Evolutionary conservation across 163 green algal genomes (phyloP), one percentile per base, ranked within the genome.

Genomic region (Coccomyxa subellipsoidea): DNA sequence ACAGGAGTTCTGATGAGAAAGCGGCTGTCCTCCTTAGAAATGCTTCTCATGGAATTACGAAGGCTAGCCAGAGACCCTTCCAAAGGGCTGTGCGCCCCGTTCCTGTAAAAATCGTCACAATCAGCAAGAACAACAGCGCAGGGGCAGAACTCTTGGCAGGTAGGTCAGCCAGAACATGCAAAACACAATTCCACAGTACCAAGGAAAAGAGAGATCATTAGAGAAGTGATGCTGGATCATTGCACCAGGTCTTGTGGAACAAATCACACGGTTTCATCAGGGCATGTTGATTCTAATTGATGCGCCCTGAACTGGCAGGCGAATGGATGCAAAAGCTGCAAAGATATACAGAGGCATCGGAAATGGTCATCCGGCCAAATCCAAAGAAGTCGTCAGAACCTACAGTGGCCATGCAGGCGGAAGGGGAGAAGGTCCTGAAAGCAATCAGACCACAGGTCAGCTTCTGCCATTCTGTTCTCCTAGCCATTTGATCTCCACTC

Each of bases 321-420:
- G 90, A 95, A 77, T 95, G 91, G 90, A 27, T 82, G 0, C 82
- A 86, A 31, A 96, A 95, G 81, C 23, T 91, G 21, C 38, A 69
- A 31, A 79, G 93, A 0, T 97, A 97, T 83, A 90, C 87, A 18
- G 38, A 80, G 23, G 84, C 96, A 35, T 86, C 84, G 27, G 86
- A 95, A 37, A 36, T 93, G 15, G 18, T 77, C 25, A 80, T 96
- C 2, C 92, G 92, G 79, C 88, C 91, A 7, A 97, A 97, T 84
- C 93, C 94, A 0, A 87, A 86, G 25, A 91, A 89, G 32, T 78
- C 85, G 29, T 83, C 77, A 32, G 86, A 92, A 15, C 73, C 87
- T 25, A 29, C 79, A 0, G 85, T 93, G 23, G 90, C 92, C 6
- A 69, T 89, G 35, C 37, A 84, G 23, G 69, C 81, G 31, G 93